Percentiles rank a stretch among this genome's conserved stretches.
Evolutionary conservation across 257 asterid species (phyloP).

Genomic region (Plantago elongata): DNA sequence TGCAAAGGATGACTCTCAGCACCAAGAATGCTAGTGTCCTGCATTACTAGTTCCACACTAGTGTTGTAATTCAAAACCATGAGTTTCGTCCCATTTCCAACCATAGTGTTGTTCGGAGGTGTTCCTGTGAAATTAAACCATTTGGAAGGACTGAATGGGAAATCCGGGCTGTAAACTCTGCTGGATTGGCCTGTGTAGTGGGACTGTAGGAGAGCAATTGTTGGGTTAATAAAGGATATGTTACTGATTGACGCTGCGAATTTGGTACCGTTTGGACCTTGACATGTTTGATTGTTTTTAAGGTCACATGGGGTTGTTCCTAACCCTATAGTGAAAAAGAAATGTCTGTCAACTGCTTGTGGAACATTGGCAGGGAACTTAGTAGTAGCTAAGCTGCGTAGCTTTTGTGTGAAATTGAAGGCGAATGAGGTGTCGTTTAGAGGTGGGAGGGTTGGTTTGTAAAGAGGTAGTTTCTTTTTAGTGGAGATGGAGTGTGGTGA

Average conservation of each 20-base stretch:
- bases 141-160: constrained; percentile 26
- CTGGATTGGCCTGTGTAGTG: constrained; percentile 29
- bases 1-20: constrained; percentile 48
- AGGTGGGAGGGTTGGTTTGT: constrained; percentile 30
- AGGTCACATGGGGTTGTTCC: constrained; percentile 32
- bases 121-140: constrained; percentile 37
- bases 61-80: constrained; percentile 23
- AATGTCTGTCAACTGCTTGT: constrained; percentile 20
- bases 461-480: constrained; percentile 25
- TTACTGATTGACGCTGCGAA: constrained; percentile 35
- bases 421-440: constrained; percentile 35
- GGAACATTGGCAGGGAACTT: constrained; percentile 38
- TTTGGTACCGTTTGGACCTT: constrained; percentile 37
- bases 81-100: constrained; percentile 28
- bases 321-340: constrained; percentile 33
- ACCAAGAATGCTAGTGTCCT: constrained; percentile 38
- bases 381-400: constrained; percentile 26
- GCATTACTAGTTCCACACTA: constrained; percentile 42
- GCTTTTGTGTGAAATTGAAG: constrained; percentile 24
- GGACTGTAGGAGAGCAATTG: constrained; percentile 34
- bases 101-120: constrained; percentile 26
- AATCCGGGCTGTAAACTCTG: constrained; percentile 25
- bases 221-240: constrained; percentile 29
- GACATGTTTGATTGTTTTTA: constrained; percentile 28
- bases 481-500: neutral